Conservation (phyloP, 257 asterid species). For the Coffea eugenioides region DNA sequence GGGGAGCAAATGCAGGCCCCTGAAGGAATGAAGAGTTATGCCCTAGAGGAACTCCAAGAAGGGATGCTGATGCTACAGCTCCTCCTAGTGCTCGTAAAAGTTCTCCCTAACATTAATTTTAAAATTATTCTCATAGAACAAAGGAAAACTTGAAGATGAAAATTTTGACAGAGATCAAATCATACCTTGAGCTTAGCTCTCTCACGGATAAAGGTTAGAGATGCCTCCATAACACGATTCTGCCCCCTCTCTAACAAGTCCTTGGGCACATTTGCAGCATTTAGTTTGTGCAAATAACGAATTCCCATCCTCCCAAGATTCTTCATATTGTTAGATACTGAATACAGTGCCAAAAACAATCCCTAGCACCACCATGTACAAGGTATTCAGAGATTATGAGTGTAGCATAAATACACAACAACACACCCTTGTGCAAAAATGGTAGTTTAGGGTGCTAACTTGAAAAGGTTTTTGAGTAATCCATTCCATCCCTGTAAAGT, state of each 20-base stretch:
- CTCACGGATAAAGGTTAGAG: slow-evolving; percentile 93
- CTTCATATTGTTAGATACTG: slow-evolving; percentile 46
- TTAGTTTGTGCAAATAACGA: slow-evolving; percentile 72
- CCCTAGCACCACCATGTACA: neutral
- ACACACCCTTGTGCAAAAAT: neutral
- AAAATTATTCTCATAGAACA: slow-evolving; percentile 5
- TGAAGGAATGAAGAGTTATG: slow-evolving; percentile 98
- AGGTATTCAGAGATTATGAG: neutral
- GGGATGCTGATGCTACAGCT: slow-evolving; percentile 71
- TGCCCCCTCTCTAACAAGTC: slow-evolving; percentile 91
- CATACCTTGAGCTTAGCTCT: slow-evolving; percentile 94
- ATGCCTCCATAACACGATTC: slow-evolving; percentile 95
- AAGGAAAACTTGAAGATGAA: neutral
- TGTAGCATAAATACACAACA: neutral
- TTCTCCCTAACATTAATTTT: slow-evolving; percentile 59
- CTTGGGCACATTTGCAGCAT: slow-evolving; percentile 74
- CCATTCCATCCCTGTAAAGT: neutral
- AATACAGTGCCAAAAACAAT: slow-evolving; percentile 1
- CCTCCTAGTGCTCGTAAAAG: slow-evolving; percentile 92
- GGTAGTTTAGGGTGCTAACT: neutral
- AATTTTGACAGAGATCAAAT: neutral
- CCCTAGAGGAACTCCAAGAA: slow-evolving; percentile 97
- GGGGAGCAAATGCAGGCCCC: slow-evolving; percentile 99
- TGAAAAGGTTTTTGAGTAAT: neutral
- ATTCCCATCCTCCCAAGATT: slow-evolving; percentile 69